Evolutionary conservation across 2,329 filamentous ascomycete species (phyloP), one percentile per base, ranked within the genome.

Genomic region (Colletotrichum theobromicola): DNA sequence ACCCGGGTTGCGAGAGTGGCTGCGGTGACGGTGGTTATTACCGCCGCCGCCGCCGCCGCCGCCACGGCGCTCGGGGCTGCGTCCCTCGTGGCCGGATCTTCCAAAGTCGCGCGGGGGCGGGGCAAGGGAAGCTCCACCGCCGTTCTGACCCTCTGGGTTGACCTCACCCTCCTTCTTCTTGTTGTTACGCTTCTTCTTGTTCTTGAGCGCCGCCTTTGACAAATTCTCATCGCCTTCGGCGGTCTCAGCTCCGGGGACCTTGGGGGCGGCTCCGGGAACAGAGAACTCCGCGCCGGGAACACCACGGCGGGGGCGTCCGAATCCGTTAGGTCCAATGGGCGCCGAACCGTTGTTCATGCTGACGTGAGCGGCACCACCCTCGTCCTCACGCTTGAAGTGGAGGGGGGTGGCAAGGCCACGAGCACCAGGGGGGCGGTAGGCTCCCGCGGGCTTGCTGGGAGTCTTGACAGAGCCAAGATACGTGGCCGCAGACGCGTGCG

Each of bases 381-480:
- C 95, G 77, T 99, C 97, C 84, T 99, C 97, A 72, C 97, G 95
- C 89, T 98, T 98, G 88, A 98, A 99, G 79, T 97, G 94, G 76
- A 98, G 88, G 12, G 97, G 97, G 1, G 97, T 98, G 68, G 92
- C 90, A 76, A 94, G 92, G 67, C 97, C 97, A 78, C 97, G 94
- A 32, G 97, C 97, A 78, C 97, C 97, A 4, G 97, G 97, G 50
- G 97, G 97, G 61, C 97, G 93, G 83, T 99, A 99, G 4, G 97
- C 97, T 78, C 97, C 97, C n/a, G 95, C 95, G 58, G 97, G 95
- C 88, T 99, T 99, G 75, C 95, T 97, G 6, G 97, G 96, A 5
- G 96, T 96, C 90, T 98, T 98, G 80, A 94, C 93, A 5, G 94
- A 96, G 77, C 92, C 94, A 67, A 98, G 89, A 81, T 95, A 98